Base-by-base conservation (phyloP, 2,329 filamentous ascomycete species). In the Cladophialophora chaetospira region DNA sequence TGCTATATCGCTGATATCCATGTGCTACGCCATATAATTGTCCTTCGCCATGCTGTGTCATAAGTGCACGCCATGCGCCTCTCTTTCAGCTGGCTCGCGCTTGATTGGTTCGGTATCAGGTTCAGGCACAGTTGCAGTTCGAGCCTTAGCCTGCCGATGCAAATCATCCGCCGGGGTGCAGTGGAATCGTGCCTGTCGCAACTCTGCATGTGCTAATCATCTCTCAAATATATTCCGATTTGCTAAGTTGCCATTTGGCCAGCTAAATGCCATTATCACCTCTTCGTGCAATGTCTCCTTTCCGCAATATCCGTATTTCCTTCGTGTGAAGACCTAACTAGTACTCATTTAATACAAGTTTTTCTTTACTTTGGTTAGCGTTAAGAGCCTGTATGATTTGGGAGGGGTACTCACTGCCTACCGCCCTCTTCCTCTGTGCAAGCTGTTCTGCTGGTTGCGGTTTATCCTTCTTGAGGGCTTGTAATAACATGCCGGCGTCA, bases 401-500 rank as follows among this genome's bases (percentile, higher is more conserved):
- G n/a, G n/a, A n/a, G n/a, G n/a, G n/a, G n/a, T n/a, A n/a, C n/a
- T n/a, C n/a, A n/a, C n/a, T n/a, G n/a, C 77, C 77, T 42, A 79
- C 73, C 53, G 76, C 71, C 50, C 70, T 69, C 55, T 71, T 70
- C 57, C 55, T 64, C 45, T 66, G 56, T 28, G 54, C 61, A n/a
- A 67, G 57, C 15, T 63, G 66, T 42, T 66, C 65, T 10, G 63
- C 56, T 28, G 63, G 55, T 50, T 69, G 70, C 6, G 72, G 67
- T 53, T 73, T 72, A 15, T 76, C 71, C 55, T 71, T 70, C 45
- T 73, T 72, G 42, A 72, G 67, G 21, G 67, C 68, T 71, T 95
- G 89, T 21, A 94, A 79, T 4, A 97, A 82, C 91, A 97, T 96
- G 11, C 93, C 93, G 0, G 93, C 91, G 71, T 97, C 93, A 75